Base-by-base conservation (phyloP, 805 yeast species). In the Cyberlindnera nakhonratchasimensis region DNA sequence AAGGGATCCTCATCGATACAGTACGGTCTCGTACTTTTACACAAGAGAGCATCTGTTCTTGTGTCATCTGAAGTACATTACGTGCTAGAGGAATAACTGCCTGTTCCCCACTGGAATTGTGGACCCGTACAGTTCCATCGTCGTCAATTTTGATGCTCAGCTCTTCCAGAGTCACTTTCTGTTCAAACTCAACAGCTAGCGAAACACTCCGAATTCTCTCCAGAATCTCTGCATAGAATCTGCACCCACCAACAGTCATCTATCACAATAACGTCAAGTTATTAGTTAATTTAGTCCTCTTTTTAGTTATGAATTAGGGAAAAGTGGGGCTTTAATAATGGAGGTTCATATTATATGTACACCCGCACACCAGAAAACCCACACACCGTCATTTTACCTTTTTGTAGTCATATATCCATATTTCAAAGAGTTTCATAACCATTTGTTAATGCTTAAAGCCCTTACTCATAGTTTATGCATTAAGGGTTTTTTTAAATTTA, bases 151-250 rank as follows among this genome's bases (percentile, higher is more conserved):
- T 14, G 16, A 36, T 28, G 11, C 16, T 18, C 18, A 30, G 16
- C 13, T 28, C 39, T 3, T 21, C 30, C 6, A 20, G 18, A 8
- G 10, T 16, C 18, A 30, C 6, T 13, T 21, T 6, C 16, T 29
- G 12, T 8, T 25, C 23, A 23, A 31, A 29, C 24, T 50, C 50
- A 6, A 44, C 44, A 8, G 47, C 44, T 3, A 50, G 23, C 1
- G 54, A 47, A 1, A 48, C 41, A 14, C 51, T 39, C 18, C 42
- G 29, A 8, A 52, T 52, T 22, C 52, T 37, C 28, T 49, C 46
- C 5, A 52, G 45, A 1, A 45, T 20, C 34, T 52, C 55, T n/a
- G 40, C 47, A 34, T 45, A 48, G 31, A 18, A 38, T 11, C 31
- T 37, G 17, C 4, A 20, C 24, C 14, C 39, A 11, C 5, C 16